Percentiles rank a stretch among this genome's conserved stretches.
Evolutionary conservation across 352 stramenopile genomes (phyloP).

Genomic region (Globisporangium spiculum): DNA sequence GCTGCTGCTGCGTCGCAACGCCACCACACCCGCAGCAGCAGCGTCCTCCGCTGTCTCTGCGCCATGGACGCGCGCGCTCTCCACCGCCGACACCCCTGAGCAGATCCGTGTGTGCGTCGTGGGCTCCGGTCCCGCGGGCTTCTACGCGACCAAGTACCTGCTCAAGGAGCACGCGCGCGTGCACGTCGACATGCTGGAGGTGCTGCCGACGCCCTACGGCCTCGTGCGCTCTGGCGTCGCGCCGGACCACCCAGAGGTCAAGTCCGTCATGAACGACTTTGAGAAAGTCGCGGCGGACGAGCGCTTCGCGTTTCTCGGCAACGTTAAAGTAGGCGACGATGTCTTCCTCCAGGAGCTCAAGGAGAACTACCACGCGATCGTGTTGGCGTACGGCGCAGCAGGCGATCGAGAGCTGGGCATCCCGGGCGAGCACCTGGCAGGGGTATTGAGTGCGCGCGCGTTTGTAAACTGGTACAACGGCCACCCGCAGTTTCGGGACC

Average conservation of each 20-base stretch:
- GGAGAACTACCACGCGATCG: slow-evolving; percentile 91
- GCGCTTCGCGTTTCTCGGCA: slow-evolving; percentile 89
- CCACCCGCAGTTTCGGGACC: slow-evolving; percentile 91
- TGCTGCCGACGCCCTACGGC: slow-evolving; percentile 93
- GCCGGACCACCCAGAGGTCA: slow-evolving; percentile 98
- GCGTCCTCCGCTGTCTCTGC: background rate
- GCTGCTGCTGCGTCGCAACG: background rate
- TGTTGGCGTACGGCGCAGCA: slow-evolving; percentile 95
- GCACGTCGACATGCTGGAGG: slow-evolving; percentile 92
- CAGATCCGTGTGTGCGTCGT: slow-evolving; percentile 82
- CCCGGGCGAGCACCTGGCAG: slow-evolving; percentile 69
- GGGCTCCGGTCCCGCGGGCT: slow-evolving; percentile 87
- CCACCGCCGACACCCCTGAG: background rate
- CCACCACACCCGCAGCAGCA: background rate
- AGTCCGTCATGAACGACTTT: slow-evolving; percentile 98
- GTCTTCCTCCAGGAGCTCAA: slow-evolving; percentile 88
- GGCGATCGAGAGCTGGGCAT: slow-evolving; percentile 88
- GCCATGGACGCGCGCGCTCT: background rate
- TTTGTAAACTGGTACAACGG: slow-evolving; percentile 99
- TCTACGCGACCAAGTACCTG: slow-evolving; percentile 95
- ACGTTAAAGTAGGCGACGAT: slow-evolving; percentile 86
- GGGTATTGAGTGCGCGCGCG: slow-evolving; percentile 85
- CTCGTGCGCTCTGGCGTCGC: slow-evolving; percentile 96
- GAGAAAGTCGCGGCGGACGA: slow-evolving; percentile 78
- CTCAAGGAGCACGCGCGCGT: slow-evolving; percentile 73